These are phyloP conservation scores for Suhomyces pyralidae DNA, from an alignment of 805 yeast genomes.

Conservation along the genomic window DNA sequence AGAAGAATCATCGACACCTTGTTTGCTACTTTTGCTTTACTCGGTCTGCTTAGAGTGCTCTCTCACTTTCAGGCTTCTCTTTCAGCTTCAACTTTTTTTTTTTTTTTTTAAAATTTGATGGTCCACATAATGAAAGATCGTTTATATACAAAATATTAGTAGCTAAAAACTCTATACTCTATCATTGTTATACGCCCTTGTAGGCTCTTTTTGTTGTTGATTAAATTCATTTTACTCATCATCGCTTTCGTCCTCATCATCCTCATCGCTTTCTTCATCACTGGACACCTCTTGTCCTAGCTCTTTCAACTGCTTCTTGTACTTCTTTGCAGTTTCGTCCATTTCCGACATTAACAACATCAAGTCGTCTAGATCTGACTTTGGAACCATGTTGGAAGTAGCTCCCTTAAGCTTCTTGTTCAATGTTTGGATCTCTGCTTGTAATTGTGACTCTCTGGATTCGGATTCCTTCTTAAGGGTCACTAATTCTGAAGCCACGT, in stretches of 20 bases:
- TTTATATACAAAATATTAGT: neutral
- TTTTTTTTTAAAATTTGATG: neutral
- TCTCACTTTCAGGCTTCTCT: neutral
- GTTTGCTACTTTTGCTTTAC: neutral
- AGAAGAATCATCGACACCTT: constrained; percentile 49
- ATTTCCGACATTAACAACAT: constrained; percentile 73
- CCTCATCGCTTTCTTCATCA: constrained; percentile 69
- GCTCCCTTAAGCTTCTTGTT: constrained; percentile 13
- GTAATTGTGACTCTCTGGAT: constrained; percentile 3
- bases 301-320: constrained; percentile 49
- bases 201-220: too few relatives aligned
- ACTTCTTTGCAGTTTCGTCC: constrained; percentile 62
- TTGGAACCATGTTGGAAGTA: constrained; percentile 35
- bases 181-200: neutral
- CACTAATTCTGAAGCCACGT: too few relatives aligned
- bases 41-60: neutral
- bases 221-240: constrained; percentile 2
- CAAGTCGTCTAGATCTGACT: constrained; percentile 65
- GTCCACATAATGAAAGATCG: neutral
- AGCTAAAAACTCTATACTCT: neutral
- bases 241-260: constrained; percentile 49
- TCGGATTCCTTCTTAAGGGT: constrained; percentile 3
- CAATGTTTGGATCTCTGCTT: constrained; percentile 2
- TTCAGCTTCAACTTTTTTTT: neutral
- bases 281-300: constrained; percentile 64